Base-by-base conservation (phyloP, 2,329 filamentous ascomycete genomes). In the Penicillium olsonii region DNA sequence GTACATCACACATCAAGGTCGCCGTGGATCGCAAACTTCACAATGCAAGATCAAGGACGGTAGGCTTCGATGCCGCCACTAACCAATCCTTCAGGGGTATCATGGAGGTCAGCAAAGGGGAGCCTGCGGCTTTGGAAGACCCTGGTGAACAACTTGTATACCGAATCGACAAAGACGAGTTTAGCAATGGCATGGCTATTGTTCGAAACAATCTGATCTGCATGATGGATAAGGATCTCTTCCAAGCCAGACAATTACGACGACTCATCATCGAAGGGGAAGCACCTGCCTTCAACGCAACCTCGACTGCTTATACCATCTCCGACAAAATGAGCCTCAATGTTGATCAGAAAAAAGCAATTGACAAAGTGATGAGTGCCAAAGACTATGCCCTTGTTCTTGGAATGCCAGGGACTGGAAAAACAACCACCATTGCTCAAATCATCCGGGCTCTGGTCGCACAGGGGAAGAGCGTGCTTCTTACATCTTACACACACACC, bases 321-420 rank as follows among this genome's bases (percentile, higher is more conserved):
- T 72, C 81, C 3, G 83, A 70, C 5, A 61, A 71, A 20, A 72
- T 70, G 29, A 80, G 77, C 43, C 83, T 99, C 60, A 99, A 99
- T 58, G 78, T 88, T 9, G 94, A 97, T 65, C 94, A 99, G 69
- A 85, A 81, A 63, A 81, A 79, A 50, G 94, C 94, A 0, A 91
- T 99, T 44, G 83, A 90, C 60, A 97, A 96, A 70, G 92, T 99
- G 33, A 95, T 99, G 87, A 90, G 87, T 63, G 92, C 94, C 3
- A 83, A 88, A 59, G 92, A 99, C 73, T 99, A 97, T 69, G 92
- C 94, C 7, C 79, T 99, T n/a, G 92, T 99, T 11, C 82, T 99
- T 17, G 94, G 94, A 22, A 99, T 99, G 94, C 94, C 94, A 2
- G 94, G 94, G 7, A 99, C 94, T 0, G 94, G 94, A 50, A 99